Base-by-base conservation (phyloP, 805 yeast genomes). In the Clavispora fructus region DNA sequence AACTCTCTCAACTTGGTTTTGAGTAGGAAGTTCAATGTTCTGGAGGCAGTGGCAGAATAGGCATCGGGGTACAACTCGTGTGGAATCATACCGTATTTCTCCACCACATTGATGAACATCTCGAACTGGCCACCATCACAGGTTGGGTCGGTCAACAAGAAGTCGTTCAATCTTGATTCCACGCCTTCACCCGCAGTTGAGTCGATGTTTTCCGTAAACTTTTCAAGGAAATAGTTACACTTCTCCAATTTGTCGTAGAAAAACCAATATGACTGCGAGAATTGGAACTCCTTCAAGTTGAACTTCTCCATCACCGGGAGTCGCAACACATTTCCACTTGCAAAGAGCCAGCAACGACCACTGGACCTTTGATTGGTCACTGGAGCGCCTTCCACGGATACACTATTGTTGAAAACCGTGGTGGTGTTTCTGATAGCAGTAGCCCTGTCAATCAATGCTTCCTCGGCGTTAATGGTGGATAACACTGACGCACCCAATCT, bases 371-470 rank as follows among this genome's bases (percentile, higher is more conserved):
- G 60, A 41, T 49, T 49, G 17, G 53, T 51, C 41, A 85, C 75
- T 25, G 91, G 90, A 1, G 78, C 57, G 4, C 83, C 85, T 55
- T 79, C 82, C 4, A 67, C 65, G 39, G 68, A 68, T 31, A 78
- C 70, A 44, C 62, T 64, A 47, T 64, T 54, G 58, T 69, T 71
- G 68, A 74, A 78, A 7, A 70, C 65, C 30, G 71, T 64, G 29
- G 60, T 51, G 42, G 56, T 29, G 49, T 54, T 51, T 32, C 47
- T 53, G 41, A 54, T 45, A 3, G 40, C 46, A 13, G 51, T 44
- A 14, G 49, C 52, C 14, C 58, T 37, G 47, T 56, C 48, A 23
- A 54, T 46, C 26, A 56, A 39, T 12, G 58, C 54, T 39, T 53
- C 56, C 13, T 54, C 56, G 2, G 57, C 56, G 29, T 56, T 50